Base-by-base conservation (phyloP, 2,329 filamentous ascomycete species). In the Thermochaetoides dissita region DNA sequence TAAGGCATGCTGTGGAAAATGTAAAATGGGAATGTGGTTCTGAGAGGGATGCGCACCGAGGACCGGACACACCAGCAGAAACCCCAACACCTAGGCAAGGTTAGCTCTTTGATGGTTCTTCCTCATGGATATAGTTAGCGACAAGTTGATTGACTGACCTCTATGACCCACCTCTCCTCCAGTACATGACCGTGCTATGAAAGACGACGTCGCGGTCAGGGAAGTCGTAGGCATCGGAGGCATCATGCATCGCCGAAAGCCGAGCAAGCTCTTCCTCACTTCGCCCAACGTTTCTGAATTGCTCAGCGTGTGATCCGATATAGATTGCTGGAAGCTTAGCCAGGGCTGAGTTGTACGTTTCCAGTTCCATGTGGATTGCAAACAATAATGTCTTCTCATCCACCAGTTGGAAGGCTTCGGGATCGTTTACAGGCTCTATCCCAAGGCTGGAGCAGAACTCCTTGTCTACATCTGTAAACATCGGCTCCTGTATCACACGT, bases 291-390 rank as follows among this genome's bases (percentile, higher is more conserved):
- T 24, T 24, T 5, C 17, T 24, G 17, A 24, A 24, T 24, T 24
- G 17, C 17, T 24, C 17, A 24, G 5, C 17, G 17, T 24, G 17
- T 24, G 72, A 79, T 0, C 78, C 79, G 10, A 83, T 64, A 9
- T 77, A 72, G 2, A 80, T 51, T 0, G 61, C 65, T 0, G 79
- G 78, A 1, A 65, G 50, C 48, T 0, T 57, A 53, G 2, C 60
- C 2, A 84, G 58, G 0, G 75, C 65, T 6, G 63, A 55, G 17
- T 68, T 61, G 39, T 75, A 83, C 34, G 71, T 65, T 33, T 59
- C 63, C 17, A 61, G 63, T 43, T 76, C 76, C 44, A 78, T 65
- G 39, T 82, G 79, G 0, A 82, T 66, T 1, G 74, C 78, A 48
- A 73, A 84, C 2, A 81, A 62, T 1, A 84, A 54, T 0, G 73